Percentiles rank a stretch among this genome's conserved stretches.
Conservation (phyloP, 495 filamentous ascomycete species). For the Penicillium flavigenum region DNA sequence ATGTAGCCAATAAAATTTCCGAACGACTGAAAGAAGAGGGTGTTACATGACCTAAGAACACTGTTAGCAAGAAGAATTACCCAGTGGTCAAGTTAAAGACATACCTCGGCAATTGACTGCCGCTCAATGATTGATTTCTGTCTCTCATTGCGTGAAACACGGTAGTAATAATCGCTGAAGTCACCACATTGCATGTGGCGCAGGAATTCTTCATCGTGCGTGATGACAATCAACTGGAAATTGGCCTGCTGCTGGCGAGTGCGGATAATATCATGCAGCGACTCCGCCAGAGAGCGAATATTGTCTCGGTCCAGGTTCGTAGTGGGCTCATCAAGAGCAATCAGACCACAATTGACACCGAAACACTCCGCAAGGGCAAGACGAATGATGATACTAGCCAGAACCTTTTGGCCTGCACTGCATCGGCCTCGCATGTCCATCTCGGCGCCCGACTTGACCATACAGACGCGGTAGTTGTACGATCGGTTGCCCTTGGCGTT, state of each 20-base stretch:
- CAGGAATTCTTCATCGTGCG: constrained; percentile 97
- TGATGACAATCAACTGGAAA: constrained; percentile 98
- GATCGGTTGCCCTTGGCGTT: constrained; percentile 69
- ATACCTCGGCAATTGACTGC: constrained; percentile 63
- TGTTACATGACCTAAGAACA: constrained; percentile 24
- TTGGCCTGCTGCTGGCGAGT: constrained; percentile 81
- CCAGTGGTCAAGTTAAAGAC: constrained; percentile 4
- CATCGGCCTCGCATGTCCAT: constrained; percentile 99
- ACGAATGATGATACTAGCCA: constrained; percentile 97
- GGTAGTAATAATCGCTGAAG: constrained; percentile 88
- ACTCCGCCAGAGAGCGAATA: constrained; percentile 81
- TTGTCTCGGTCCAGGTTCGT: constrained; percentile 97
- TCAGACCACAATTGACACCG: constrained; percentile 91
- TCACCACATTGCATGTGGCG: constrained; percentile 91
- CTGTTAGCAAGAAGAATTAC: constrained; percentile 11
- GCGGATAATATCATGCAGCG: constrained; percentile 84
- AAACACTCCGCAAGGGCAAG: constrained; percentile 96
- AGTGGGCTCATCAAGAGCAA: constrained; percentile 96
- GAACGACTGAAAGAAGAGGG: not conserved
- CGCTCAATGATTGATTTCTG: constrained; percentile 85
- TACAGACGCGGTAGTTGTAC: constrained; percentile 98
- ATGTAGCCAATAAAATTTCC: not conserved
- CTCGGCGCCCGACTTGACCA: constrained; percentile 95
- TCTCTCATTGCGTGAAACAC: constrained; percentile 76
- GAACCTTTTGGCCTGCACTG: constrained; percentile 92